These are phyloP conservation scores for Penicillium taxi DNA, from an alignment of 495 filamentous ascomycete genomes.

Conservation along the genomic window DNA sequence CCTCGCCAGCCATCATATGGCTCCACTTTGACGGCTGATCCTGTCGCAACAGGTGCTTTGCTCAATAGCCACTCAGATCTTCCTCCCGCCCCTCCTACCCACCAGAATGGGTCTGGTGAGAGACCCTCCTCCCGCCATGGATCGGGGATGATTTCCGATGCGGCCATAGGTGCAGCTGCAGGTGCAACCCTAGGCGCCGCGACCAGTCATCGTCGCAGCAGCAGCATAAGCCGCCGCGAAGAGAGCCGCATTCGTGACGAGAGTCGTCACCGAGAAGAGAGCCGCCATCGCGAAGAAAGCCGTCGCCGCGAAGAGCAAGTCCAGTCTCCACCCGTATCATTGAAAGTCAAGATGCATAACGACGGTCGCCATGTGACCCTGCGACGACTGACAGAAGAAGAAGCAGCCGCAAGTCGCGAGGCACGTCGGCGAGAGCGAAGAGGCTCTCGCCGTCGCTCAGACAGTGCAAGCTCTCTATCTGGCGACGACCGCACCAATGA, in stretches of 20 bases:
- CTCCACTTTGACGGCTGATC: conserved; percentile 23
- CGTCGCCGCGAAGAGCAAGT: conserved; percentile 36
- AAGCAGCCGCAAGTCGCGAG: conserved; percentile 58
- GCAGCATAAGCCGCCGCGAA: too few relatives aligned
- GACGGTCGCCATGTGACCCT: conserved; percentile 78
- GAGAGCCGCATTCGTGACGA: conserved; percentile 11
- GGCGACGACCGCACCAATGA: conserved; percentile 37
- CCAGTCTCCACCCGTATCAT: conserved; percentile 57
- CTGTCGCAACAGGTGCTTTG: conserved; percentile 31
- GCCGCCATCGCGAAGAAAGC: conserved; percentile 7
- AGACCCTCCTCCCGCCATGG: conserved; percentile 18
- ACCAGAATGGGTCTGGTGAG: conserved; percentile 47
- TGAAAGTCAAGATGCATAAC: conserved; percentile 73
- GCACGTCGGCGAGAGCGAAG: conserved; percentile 41
- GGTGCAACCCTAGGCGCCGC: conserved; percentile 20
- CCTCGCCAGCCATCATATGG: conserved; percentile 26
- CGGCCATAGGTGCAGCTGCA: conserved; percentile 37
- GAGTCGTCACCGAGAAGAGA: conserved; percentile 1
- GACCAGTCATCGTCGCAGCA: conserved; percentile 31
- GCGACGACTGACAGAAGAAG: conserved; percentile 69
- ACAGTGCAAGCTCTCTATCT: conserved; percentile 40
- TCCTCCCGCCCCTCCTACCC: conserved; percentile 41
- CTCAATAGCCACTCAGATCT: conserved; percentile 30
- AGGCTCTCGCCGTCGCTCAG: conserved; percentile 34
- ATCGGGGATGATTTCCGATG: conserved; percentile 36